Conservation (phyloP, 768 basidiomycete genomes). For the Pisolithus microcarpus region DNA sequence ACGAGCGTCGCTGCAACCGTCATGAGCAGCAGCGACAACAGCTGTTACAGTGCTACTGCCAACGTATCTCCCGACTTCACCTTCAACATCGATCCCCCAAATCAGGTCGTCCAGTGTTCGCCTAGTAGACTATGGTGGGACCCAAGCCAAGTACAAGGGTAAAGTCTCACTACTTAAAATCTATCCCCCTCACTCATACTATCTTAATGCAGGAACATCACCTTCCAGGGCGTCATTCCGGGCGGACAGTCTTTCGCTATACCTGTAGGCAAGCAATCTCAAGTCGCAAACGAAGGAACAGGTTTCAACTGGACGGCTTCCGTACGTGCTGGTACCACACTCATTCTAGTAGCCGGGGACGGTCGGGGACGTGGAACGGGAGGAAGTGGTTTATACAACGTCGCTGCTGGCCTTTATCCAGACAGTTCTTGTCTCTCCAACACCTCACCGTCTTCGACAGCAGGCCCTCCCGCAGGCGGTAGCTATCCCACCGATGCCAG, state of each 20-base stretch:
- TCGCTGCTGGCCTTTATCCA: conserved; percentile 44
- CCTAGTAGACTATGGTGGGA: conserved; percentile 64
- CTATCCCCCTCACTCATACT: background rate
- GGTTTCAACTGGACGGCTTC: conserved; percentile 67
- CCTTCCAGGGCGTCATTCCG: conserved; percentile 68
- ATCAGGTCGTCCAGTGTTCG: conserved; percentile 59
- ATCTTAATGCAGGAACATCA: conserved; percentile 37
- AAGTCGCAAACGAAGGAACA: conserved; percentile 38
- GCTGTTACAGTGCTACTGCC: conserved; percentile 50
- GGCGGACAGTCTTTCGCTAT: conserved; percentile 71
- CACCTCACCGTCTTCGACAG: conserved; percentile 68
- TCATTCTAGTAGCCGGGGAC: conserved; percentile 65
- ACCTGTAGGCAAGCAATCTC: conserved; percentile 43
- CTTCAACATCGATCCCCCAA: conserved; percentile 55
- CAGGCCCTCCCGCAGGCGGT: conserved; percentile 70
- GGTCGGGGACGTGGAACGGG: conserved; percentile 57
- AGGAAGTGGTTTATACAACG: conserved; percentile 55
- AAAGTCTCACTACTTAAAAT: conserved; percentile 1
- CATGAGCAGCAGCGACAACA: conserved; percentile 39
- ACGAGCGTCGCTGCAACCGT: conserved; percentile 64
- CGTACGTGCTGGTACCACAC: conserved; percentile 55
- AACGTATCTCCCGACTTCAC: conserved; percentile 47
- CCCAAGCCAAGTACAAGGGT: conserved; percentile 46
- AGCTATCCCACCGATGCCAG: conserved; percentile 48
- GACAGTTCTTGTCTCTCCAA: conserved; percentile 49